A percentile compares a stretch with the other conserved stretches of the same genome.
phyloP scores from a whole-genome alignment of 2,329 filamentous ascomycete genomes.

The Emericellopsis cladophorae region DNA sequence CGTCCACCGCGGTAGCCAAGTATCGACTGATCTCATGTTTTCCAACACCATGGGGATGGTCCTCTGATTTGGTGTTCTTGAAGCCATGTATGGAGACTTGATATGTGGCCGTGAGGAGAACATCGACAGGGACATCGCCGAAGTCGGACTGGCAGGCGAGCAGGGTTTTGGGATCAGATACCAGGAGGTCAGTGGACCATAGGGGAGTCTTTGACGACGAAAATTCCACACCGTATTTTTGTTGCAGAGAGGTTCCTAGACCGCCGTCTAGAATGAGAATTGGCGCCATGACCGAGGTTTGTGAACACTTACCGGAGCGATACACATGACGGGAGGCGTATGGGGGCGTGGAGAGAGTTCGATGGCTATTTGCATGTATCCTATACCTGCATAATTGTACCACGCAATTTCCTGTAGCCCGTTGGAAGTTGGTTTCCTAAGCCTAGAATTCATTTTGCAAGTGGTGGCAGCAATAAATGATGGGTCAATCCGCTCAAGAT shows the following conservation, averaged over 20 bases:
- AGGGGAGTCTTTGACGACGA: conserved; percentile 35
- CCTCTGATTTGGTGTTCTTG: conserved; percentile 27
- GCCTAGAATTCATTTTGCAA: no score
- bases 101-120: conserved; percentile 57
- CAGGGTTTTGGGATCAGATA: conserved; percentile 37
- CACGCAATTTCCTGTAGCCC: no score
- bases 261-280: conserved; percentile 51
- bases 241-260: conserved; percentile 53
- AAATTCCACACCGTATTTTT: conserved; percentile 41
- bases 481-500: no score
- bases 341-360: neutral
- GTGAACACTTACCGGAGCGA: neutral
- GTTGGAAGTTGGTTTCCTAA: no score
- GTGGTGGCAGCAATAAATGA: no score
- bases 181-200: conserved; percentile 56
- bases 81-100: conserved; percentile 49
- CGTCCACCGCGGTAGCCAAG: conserved; percentile 28
- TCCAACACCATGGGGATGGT: conserved; percentile 29
- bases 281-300: conserved; percentile 7
- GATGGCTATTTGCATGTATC: neutral
- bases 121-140: conserved; percentile 41
- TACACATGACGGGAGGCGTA: neutral
- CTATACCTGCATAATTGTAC: no score
- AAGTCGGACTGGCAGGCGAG: conserved; percentile 44
- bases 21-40: conserved; percentile 23